Percentiles rank a stretch among this genome's conserved stretches.
Conservation (phyloP, 1,284 basidiomycete genomes). For the Anthracocystis panici-leucophaei region DNA sequence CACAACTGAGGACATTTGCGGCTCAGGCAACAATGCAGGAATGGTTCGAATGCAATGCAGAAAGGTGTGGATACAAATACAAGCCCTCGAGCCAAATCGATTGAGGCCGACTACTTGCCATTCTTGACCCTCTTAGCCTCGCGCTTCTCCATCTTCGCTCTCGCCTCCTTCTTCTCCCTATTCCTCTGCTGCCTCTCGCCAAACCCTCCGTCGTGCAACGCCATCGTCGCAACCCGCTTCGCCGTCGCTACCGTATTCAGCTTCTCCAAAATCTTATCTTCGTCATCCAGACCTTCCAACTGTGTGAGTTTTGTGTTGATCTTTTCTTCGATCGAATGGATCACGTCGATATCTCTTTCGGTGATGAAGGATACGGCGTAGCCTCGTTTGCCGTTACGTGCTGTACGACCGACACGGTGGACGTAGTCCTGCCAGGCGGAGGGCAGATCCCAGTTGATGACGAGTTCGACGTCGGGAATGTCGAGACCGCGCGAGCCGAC, state of each 20-base stretch:
- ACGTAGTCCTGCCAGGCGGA: constrained; percentile 75
- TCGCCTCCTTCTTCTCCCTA: constrained; percentile 73
- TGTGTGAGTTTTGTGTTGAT: constrained; percentile 75
- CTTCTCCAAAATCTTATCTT: constrained; percentile 84
- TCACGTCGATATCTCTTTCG: constrained; percentile 87
- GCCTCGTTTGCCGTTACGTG: constrained; percentile 89
- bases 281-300: constrained; percentile 72
- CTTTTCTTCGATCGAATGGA: constrained; percentile 85
- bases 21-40: no score
- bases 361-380: constrained; percentile 94
- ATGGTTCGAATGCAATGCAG: no score
- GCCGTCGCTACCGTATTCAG: constrained; percentile 90
- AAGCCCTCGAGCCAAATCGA: not conserved
- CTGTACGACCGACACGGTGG: constrained; percentile 81
- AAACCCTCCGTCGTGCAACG: constrained; percentile 86
- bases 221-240: constrained; percentile 91
- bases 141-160: constrained; percentile 35
- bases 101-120: no score
- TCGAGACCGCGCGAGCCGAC: constrained; percentile 69
- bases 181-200: constrained; percentile 87
- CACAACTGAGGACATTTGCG: no score
- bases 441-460: constrained; percentile 97
- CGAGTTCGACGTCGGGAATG: constrained; percentile 81
- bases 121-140: constrained; percentile 20
- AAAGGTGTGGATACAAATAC: constrained; percentile 18